Evolutionary conservation across 306 rosid genomes (phyloP).

Genomic region (Lupinus albus): DNA sequence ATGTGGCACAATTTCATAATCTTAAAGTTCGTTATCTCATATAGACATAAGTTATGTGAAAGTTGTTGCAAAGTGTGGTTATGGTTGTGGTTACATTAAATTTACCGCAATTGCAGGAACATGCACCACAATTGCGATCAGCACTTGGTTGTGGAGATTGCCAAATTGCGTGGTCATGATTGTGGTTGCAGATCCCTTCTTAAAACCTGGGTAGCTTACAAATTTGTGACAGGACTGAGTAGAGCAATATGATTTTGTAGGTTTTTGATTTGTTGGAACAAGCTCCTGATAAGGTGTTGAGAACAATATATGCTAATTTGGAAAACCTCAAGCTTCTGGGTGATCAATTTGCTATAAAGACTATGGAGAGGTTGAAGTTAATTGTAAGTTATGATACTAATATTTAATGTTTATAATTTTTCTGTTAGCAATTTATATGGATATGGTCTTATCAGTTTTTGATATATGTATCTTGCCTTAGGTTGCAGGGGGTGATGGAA

Average conservation of each 20-base stretch:
- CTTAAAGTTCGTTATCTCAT: too few species aligned
- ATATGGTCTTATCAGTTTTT: slow-evolving; percentile 34
- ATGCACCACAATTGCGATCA: too few species aligned
- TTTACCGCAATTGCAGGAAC: too few species aligned
- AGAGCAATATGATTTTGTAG: slow-evolving; percentile 49
- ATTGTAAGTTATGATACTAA: slow-evolving; percentile 64
- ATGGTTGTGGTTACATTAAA: too few species aligned
- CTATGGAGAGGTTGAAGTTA: slow-evolving; percentile 60
- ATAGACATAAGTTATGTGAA: neutral
- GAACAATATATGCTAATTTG: slow-evolving; percentile 57
- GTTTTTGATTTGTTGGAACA: slow-evolving; percentile 87
- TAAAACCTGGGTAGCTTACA: neutral
- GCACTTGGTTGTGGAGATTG: too few species aligned
- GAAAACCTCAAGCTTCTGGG: slow-evolving; percentile 61
- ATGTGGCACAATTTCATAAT: too few species aligned
- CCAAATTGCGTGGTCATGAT: too few species aligned
- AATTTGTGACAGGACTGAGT: slow-evolving; percentile 32
- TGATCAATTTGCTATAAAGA: slow-evolving; percentile 55
- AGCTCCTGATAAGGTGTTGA: slow-evolving; percentile 73
- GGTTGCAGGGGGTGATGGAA: slow-evolving; percentile 99
- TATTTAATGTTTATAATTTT: slow-evolving; percentile 1
- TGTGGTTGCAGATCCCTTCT: too few species aligned
- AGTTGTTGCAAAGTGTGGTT: neutral
- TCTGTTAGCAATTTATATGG: slow-evolving; percentile 18
- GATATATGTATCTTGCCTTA: slow-evolving; percentile 35